Base-by-base conservation (phyloP, 371 early-diverging fungal genomes). In the Apophysomyces elegans region DNA sequence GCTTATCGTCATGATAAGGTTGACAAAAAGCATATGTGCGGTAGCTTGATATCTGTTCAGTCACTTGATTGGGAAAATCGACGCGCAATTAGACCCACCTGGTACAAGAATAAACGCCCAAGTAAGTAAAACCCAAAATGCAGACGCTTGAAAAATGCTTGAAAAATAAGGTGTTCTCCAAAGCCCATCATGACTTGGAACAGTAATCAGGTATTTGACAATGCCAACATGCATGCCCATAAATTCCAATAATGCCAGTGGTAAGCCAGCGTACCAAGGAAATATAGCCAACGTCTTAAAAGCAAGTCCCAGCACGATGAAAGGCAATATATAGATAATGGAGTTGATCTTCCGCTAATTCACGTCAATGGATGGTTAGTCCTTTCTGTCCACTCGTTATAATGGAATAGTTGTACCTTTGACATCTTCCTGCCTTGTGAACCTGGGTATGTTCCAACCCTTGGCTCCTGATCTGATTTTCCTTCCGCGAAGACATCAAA, bases 71-170 rank as follows among this genome's bases (percentile, higher is more conserved):
- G 32, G 2, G 2, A 26, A 26, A 26, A 2, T 56, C 0, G 11
- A 18, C 16, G 6, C 8, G 13, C 7, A 18, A 45, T n/a, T 45
- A 45, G 13, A 12, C 70, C 63, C 72, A 81, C 82, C 73, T n/a
- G 65, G 65, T 6, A 75, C 50, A 46, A 82, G 63, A 8, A 70
- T 59, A 11, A 59, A 38, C 8, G 76, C 26, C 93, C 94, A 96
- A 12, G 86, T 83, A 7, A 87, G 54, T 4, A 85, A 71, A 1
- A 89, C 88, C 77, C 84, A 89, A 60, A 93, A 79, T 18, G 93
- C 84, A 2, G 94, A 90, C 0, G 93, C 84, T 72, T 95, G 95
- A 63, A 95, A 94, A 56, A 98, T 87, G 46, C 92, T 87, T 0
- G 93, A 90, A 61, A 91, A 85, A 65, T 93, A 94, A 1, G 98